phyloP scores from a whole-genome alignment of 163 green algal species.

The Scenedesmus sp. region DNA sequence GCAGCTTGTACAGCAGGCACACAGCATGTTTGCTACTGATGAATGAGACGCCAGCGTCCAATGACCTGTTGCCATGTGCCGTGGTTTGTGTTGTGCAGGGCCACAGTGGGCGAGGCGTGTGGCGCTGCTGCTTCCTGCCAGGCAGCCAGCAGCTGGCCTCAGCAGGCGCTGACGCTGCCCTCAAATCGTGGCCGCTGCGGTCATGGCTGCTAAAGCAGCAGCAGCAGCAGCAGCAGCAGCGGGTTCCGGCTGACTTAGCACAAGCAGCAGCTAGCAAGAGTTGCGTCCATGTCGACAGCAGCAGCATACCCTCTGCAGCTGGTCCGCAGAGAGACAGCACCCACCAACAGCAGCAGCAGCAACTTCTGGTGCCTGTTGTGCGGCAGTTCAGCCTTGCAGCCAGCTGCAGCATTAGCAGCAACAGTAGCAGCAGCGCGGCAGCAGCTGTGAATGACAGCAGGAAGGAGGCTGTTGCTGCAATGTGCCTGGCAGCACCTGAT shows the following conservation, averaged over 20 bases:
- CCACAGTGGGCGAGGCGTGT: constrained; percentile 19
- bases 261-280: background rate
- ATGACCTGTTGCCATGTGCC: background rate
- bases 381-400: background rate
- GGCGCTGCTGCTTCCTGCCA: constrained; percentile 48
- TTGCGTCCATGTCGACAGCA: background rate
- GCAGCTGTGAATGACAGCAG: constrained; percentile 12
- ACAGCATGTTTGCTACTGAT: background rate
- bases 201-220: background rate
- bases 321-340: background rate
- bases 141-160: constrained; percentile 29
- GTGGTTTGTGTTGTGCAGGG: constrained; percentile 1
- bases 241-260: background rate
- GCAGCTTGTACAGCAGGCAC: background rate
- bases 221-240: constrained; percentile 17
- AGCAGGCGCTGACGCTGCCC: constrained; percentile 31
- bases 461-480: background rate
- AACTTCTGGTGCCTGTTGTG: background rate
- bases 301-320: background rate
- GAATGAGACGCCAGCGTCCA: background rate
- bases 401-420: background rate
- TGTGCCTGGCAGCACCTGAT: background rate
- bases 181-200: constrained; percentile 10
- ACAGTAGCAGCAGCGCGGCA: constrained; percentile 21
- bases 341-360: constrained; percentile 41